Evolutionary conservation across 768 basidiomycete species (phyloP).

Genomic region (Tricholomella constricta): DNA sequence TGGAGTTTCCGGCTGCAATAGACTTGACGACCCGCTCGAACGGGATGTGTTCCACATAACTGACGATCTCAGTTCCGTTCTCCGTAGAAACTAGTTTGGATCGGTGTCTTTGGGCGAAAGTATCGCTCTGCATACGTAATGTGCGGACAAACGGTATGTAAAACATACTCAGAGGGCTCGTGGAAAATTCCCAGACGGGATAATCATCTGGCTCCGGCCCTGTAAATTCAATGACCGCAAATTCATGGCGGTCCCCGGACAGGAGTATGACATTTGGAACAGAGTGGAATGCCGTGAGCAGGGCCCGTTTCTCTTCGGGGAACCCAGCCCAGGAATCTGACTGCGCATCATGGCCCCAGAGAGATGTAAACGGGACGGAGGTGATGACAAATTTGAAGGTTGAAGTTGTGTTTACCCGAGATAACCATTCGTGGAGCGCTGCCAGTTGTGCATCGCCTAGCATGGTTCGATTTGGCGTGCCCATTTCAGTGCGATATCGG

Average conservation of each 20-base stretch:
- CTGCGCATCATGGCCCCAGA: constrained; percentile 66
- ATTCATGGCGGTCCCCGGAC: constrained; percentile 79
- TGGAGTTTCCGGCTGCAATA: constrained; percentile 64
- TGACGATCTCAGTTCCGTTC: constrained; percentile 24
- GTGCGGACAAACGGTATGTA: constrained; percentile 63
- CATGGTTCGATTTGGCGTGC: constrained; percentile 50
- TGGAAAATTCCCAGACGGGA: constrained; percentile 64
- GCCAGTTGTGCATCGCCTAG: constrained; percentile 66
- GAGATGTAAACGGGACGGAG: constrained; percentile 73
- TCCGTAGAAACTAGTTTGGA: constrained; percentile 29
- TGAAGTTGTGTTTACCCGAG: constrained; percentile 65
- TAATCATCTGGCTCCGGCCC: constrained; percentile 35
- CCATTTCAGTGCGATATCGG: constrained; percentile 17
- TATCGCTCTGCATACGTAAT: constrained; percentile 45
- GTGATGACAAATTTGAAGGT: constrained; percentile 79
- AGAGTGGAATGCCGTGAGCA: constrained; percentile 59
- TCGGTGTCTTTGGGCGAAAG: constrained; percentile 37
- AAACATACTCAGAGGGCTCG: constrained; percentile 71
- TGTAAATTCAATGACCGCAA: constrained; percentile 68
- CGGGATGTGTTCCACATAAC: constrained; percentile 42
- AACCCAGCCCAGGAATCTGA: constrained; percentile 74
- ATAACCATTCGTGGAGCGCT: constrained; percentile 64
- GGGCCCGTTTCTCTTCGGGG: constrained; percentile 54
- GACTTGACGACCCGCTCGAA: constrained; percentile 59
- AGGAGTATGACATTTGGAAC: constrained; percentile 73